phyloP scores from a whole-genome alignment of 73 alveolate species.

The Breviolum minutum region DNA sequence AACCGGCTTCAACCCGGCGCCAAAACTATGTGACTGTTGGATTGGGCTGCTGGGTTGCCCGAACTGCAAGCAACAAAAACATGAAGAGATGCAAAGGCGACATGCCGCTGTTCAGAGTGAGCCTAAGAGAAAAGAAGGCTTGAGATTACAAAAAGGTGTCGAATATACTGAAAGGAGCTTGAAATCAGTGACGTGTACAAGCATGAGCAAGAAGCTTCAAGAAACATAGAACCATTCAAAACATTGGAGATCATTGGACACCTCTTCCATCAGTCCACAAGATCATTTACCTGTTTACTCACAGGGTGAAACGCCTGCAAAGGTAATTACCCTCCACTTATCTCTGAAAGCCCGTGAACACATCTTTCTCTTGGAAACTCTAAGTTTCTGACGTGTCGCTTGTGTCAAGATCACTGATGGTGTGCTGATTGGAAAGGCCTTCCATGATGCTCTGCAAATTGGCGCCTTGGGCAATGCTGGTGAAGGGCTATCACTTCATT shows the following conservation, averaged over 20 bases:
- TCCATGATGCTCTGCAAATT: slow-evolving; percentile 89
- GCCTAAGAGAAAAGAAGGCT: slow-evolving; percentile 15
- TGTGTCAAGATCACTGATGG: slow-evolving; percentile 92
- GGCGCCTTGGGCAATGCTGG: slow-evolving; percentile 18
- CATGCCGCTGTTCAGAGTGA: slow-evolving; percentile 88
- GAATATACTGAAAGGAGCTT: no score
- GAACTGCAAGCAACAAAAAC: slow-evolving; percentile 71
- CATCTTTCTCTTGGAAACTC: not conserved
- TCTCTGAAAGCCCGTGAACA: not conserved
- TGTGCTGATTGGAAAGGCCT: slow-evolving; percentile 82
- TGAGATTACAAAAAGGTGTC: not conserved
- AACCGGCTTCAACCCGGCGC: not conserved
- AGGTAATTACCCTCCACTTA: not conserved
- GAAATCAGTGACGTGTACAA: no score
- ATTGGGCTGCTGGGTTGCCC: not conserved
- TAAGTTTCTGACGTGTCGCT: slow-evolving; percentile 68
- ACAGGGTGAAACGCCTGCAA: no score
- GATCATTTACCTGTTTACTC: no score
- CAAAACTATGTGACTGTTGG: not conserved
- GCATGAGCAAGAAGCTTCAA: no score
- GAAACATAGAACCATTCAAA: no score
- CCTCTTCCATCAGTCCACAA: no score
- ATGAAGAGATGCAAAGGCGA: slow-evolving; percentile 92
- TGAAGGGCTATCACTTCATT: no score
- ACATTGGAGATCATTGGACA: no score